Conservation (phyloP, 345 rosid genomes). For the Tarenaya hassleriana region DNA sequence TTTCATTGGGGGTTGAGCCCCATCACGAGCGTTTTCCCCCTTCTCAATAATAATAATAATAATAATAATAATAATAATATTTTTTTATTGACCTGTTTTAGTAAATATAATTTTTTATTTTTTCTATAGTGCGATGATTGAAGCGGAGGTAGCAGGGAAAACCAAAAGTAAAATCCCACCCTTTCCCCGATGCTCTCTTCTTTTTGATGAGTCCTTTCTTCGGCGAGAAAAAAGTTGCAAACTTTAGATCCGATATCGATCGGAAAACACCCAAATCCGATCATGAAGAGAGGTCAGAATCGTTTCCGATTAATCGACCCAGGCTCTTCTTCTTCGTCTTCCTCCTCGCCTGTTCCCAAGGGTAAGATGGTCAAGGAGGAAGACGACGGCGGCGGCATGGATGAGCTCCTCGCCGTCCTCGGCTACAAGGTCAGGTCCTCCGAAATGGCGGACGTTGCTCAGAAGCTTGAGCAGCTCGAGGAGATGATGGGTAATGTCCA, state of each 20-base stretch:
- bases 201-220: constrained; percentile 25
- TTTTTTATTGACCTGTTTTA: not conserved
- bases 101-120: not conserved
- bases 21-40: constrained; percentile 33
- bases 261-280: not conserved
- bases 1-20: constrained; percentile 46
- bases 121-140: constrained; percentile 24
- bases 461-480: constrained; percentile 74
- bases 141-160: constrained; percentile 44
- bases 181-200: constrained; percentile 29
- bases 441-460: constrained; percentile 87
- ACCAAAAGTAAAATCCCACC: constrained; percentile 33
- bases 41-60: not conserved
- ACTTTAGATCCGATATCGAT: constrained; percentile 21
- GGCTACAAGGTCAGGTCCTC: constrained; percentile 74
- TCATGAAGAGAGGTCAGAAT: constrained; percentile 49
- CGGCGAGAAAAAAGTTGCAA: not conserved
- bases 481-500: constrained; percentile 53
- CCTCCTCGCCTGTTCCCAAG: constrained; percentile 23
- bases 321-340: constrained; percentile 16
- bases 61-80: too few relatives aligned
- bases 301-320: constrained; percentile 29
- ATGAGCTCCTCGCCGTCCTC: constrained; percentile 59
- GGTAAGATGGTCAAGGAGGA: constrained; percentile 42
- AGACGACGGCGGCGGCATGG: constrained; percentile 47